Evolutionary conservation across 1,284 basidiomycete genomes (phyloP), one percentile per base, ranked within the genome.

Genomic region (Boletus holoroseus): DNA sequence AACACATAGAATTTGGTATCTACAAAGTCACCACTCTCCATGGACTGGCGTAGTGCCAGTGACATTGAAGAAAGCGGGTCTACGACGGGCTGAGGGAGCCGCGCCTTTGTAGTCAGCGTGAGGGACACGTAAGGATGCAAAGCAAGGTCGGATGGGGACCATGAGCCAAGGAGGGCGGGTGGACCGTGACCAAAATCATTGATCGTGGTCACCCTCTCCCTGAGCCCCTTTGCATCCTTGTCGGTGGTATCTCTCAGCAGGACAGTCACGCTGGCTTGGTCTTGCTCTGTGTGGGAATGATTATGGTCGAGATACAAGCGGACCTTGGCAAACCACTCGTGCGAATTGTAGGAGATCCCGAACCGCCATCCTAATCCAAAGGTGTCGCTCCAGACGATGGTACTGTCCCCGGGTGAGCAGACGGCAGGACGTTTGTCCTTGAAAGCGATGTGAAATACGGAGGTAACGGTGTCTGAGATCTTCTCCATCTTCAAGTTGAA

Each of bases 321-420:
- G 43, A 68, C 49, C 46, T 50, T 67, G 40, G 62, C 36, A 36
- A 67, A 56, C 62, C 65, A 66, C 35, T 49, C 54, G 31, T 36
- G 26, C 1, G 24, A 27, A 3, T 55, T 53, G 53, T 47, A 55
- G 1, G 65, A 39, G 20, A 64, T 47, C 3, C 66, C 63, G 7
- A 64, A 46, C 1, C 66, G 64, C 67, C 65, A 64, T 7, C 63
- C 63, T 8, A 64, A 5, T 1, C 63, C 63, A 47, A 68, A 68
- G n/a, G 38, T 40, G n/a, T 63, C 59, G 49, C 57, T 58, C 65
- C 66, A 64, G 24, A 57, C 44, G 38, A 41, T 53, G 13, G 53
- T 3, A 13, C 37, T 26, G 20, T 56, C 53, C 1, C 13, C 28
- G 1, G 50, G 38, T 5, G 56, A 32, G 40, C 63, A 66, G 36